Conservation (phyloP, 768 basidiomycete genomes). For the Russula vinacea region DNA sequence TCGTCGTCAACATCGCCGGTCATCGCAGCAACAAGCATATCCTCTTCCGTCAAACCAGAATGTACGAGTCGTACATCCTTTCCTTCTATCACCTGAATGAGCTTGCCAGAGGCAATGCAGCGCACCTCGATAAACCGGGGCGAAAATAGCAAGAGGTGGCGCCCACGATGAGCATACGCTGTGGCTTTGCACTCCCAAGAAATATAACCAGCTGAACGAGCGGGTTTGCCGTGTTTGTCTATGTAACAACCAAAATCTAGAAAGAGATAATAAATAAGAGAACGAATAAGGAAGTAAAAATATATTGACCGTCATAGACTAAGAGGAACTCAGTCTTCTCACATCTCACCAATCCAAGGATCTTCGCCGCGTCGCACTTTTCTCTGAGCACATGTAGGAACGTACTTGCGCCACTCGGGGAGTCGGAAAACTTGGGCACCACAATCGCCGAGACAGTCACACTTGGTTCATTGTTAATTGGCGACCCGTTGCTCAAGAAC, state of each 20-base stretch:
- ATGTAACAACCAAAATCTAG: constrained; percentile 76
- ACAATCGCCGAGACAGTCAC: constrained; percentile 42
- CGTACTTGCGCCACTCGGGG: constrained; percentile 39
- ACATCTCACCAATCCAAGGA: constrained; percentile 63
- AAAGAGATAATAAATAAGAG: neutral
- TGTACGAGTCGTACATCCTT: constrained; percentile 65
- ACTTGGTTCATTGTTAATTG: constrained; percentile 34
- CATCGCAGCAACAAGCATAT: constrained; percentile 62
- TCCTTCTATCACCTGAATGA: constrained; percentile 83
- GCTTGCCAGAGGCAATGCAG: constrained; percentile 55
- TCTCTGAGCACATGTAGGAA: constrained; percentile 50
- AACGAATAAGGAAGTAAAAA: neutral
- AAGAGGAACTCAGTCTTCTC: constrained; percentile 59
- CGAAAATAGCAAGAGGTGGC: constrained; percentile 70
- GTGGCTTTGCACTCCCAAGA: constrained; percentile 75
- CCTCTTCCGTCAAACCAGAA: constrained; percentile 42
- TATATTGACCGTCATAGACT: constrained; percentile 64
- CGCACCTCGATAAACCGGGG: constrained; percentile 74
- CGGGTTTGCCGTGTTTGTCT: constrained; percentile 63
- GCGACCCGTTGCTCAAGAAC: neutral
- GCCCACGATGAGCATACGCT: constrained; percentile 58
- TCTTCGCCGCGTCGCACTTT: constrained; percentile 54
- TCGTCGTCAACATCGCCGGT: constrained; percentile 56
- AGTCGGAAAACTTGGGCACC: constrained; percentile 57
- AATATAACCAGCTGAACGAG: constrained; percentile 58